phyloP scores from a whole-genome alignment of 2,329 filamentous ascomycete genomes.

The Cladosporium phlei region DNA sequence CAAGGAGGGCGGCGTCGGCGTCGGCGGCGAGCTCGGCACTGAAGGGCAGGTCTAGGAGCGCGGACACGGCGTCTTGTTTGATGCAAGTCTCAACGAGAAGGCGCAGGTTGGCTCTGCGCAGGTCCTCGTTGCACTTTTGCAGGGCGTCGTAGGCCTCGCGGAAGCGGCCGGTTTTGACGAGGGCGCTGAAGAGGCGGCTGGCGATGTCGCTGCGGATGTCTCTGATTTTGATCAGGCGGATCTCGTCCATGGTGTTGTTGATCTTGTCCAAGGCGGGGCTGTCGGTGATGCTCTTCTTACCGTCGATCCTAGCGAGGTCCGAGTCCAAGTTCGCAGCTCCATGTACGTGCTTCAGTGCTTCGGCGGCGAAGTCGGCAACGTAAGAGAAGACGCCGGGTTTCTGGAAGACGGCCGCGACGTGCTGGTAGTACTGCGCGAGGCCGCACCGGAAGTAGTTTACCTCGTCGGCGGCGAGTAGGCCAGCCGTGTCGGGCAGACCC shows the following conservation, averaged over 20 bases:
- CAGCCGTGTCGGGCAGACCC: slow-evolving; percentile 40
- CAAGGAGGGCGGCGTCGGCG: slow-evolving; percentile 72
- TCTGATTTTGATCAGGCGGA: slow-evolving; percentile 26
- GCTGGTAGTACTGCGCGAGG: slow-evolving; percentile 77
- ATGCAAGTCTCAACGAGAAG: slow-evolving; percentile 53
- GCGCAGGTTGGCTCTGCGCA: slow-evolving; percentile 64
- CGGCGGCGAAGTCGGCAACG: slow-evolving; percentile 75
- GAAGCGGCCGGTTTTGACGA: slow-evolving; percentile 73
- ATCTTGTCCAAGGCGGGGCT: slow-evolving; percentile 26
- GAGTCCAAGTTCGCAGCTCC: slow-evolving; percentile 7
- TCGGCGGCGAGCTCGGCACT: slow-evolving; percentile 65
- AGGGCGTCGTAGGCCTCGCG: slow-evolving; percentile 78
- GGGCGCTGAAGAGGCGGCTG: slow-evolving; percentile 76
- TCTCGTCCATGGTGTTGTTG: slow-evolving; percentile 31
- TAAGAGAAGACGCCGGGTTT: slow-evolving; percentile 69
- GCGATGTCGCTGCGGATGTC: slow-evolving; percentile 64
- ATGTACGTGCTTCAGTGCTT: slow-evolving; percentile 32
- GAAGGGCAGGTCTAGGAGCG: slow-evolving; percentile 70
- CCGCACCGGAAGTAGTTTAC: slow-evolving; percentile 65
- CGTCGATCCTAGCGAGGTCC: slow-evolving; percentile 22
- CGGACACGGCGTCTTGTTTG: slow-evolving; percentile 25
- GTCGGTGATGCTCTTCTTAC: slow-evolving; percentile 26
- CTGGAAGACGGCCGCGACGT: slow-evolving; percentile 79
- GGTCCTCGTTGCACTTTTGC: slow-evolving; percentile 65
- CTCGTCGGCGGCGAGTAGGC: slow-evolving; percentile 71